Evolutionary conservation across 257 asterid species (phyloP).

Genomic region (Solanum lycopersicoides): DNA sequence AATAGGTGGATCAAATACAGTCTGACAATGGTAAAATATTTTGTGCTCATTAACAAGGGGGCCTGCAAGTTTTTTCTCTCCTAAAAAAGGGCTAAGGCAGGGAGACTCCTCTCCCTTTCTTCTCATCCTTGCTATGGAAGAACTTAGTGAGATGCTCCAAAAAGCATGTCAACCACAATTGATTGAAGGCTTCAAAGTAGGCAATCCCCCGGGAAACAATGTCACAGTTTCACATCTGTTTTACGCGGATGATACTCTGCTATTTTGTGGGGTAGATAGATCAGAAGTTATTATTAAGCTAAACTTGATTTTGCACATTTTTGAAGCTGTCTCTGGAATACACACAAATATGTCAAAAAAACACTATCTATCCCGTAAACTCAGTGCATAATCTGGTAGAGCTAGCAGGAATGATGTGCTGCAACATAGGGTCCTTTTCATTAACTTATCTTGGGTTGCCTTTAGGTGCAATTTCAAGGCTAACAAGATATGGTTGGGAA

Average conservation of each 20-base stretch:
- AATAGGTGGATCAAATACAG: not conserved
- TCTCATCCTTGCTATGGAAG: not conserved
- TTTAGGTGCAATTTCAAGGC: not conserved
- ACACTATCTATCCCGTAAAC: not conserved
- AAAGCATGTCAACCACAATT: not conserved
- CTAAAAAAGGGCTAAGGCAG: not conserved
- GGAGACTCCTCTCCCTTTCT: not conserved
- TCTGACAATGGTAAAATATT: not conserved
- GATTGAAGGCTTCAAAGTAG: not conserved
- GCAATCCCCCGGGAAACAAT: not conserved
- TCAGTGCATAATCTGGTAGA: not conserved
- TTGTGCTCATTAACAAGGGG: not conserved
- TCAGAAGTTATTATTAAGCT: not conserved
- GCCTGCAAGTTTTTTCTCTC: not conserved
- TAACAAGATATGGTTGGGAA: not conserved
- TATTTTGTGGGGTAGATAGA: not conserved
- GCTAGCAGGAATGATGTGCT: not conserved
- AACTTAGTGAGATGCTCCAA: not conserved
- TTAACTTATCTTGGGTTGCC: not conserved
- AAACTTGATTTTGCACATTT: not conserved
- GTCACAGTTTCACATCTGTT: not conserved
- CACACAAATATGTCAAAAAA: not conserved
- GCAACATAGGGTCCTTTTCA: not conserved
- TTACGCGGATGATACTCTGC: not conserved
- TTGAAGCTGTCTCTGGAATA: not conserved